Evolutionary conservation across 2,329 filamentous ascomycete species (phyloP), one percentile per base, ranked within the genome.

Genomic region (Capronia coronata): DNA sequence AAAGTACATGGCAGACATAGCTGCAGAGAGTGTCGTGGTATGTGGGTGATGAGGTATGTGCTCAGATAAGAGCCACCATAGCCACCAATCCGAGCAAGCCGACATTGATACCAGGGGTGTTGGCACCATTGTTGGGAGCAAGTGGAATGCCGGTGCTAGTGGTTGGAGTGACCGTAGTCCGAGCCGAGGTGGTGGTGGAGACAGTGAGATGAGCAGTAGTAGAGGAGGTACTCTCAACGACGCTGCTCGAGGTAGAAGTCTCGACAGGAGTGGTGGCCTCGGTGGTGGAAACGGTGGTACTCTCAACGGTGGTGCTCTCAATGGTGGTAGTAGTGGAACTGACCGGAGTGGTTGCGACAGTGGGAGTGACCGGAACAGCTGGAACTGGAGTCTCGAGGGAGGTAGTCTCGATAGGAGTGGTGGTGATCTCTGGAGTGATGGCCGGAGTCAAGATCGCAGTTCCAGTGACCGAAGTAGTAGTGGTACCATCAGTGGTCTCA

Each of bases 81-180:
- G 56, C 56, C 43, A 58, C 43, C 25, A 54, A 42, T 37, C 56
- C 54, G n/a, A 52, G 19, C 35, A 57, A 32, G 70, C 87, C 93
- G 18, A 89, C 87, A 64, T 97, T 97, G 69, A 97, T 71, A 48
- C 72, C 87, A 0, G 90, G 91, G 0, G 82, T 80, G 48, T 94
- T 72, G 3, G 73, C 84, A 13, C 96, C 74, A 60, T 49, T 51
- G 51, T 45, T 52, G 25, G 57, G 55, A 39, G 57, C 51, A 44
- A 52, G 46, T 39, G 54, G 54, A 38, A 48, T 48, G 6, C 14
- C 34, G 34, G 48, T 45, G 43, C 46, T 29, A 6, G 51, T 46
- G 19, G 48, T 51, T 21, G 53, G 42, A 42, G 54, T 43, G 9
- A 42, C 30, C 2, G 48, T 34, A 60, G 56, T 43, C 29, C 30